Percentiles rank a stretch among this genome's conserved stretches.
Conservation (phyloP, 2,329 filamentous ascomycete species). For the Phialophora verrucosa region DNA sequence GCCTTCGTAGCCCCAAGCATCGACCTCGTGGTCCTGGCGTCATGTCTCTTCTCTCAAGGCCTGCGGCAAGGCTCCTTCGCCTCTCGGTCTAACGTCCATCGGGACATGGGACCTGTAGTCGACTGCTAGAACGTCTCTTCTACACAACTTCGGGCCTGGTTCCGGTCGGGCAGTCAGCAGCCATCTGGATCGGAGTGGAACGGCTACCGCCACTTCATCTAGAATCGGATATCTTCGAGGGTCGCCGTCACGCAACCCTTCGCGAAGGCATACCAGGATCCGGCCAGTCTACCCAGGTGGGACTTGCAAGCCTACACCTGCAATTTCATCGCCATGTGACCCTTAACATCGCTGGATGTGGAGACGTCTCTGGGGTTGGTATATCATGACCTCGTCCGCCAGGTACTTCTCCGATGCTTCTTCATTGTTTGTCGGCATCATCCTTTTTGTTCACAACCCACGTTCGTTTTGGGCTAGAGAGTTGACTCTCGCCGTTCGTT, state of each 20-base stretch:
- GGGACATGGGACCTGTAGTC: not conserved
- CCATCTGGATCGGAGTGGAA: slow-evolving; percentile 23
- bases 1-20: not conserved
- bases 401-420: too few species aligned
- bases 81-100: not conserved
- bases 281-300: slow-evolving; percentile 7
- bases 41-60: slow-evolving; percentile 7
- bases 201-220: slow-evolving; percentile 10
- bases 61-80: not conserved
- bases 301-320: slow-evolving; percentile 21
- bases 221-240: not conserved
- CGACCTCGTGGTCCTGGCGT: not conserved
- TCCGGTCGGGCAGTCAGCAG: slow-evolving; percentile 5
- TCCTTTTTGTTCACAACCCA: slow-evolving; percentile 28
- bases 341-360: slow-evolving; percentile 4
- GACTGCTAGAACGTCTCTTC: not conserved
- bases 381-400: slow-evolving; percentile 21
- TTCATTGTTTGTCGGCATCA: slow-evolving; percentile 24
- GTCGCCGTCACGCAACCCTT: slow-evolving; percentile 16
- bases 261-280: slow-evolving; percentile 4
- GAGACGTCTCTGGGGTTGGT: not conserved
- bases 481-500: slow-evolving; percentile 36
- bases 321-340: slow-evolving; percentile 25
- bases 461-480: slow-evolving; percentile 36
- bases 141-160: slow-evolving; percentile 8